Conservation (phyloP, 441 rosid species). For the Jatropha multifida region DNA sequence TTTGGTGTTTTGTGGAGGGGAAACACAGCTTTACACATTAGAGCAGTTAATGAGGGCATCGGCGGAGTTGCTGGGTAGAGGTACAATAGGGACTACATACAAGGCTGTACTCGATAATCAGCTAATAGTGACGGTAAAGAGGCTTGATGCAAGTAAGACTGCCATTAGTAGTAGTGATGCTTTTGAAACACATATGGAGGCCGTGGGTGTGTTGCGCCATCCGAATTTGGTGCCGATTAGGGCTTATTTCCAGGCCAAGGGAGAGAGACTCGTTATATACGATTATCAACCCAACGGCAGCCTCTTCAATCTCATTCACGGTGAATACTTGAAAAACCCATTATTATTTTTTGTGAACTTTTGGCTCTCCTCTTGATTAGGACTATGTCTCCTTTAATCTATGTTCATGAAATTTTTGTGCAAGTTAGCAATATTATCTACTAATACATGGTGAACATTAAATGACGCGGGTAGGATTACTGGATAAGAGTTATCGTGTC, state of each 20-base stretch:
- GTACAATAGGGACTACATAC: slow-evolving; percentile 78
- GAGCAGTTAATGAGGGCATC: slow-evolving; percentile 95
- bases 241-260: slow-evolving; percentile 75
- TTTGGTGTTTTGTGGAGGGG: slow-evolving; percentile 69
- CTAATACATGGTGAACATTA: background rate
- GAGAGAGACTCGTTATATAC: slow-evolving; percentile 74
- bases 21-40: slow-evolving; percentile 57
- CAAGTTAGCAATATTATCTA: background rate
- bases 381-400: background rate
- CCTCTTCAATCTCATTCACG: slow-evolving; percentile 75
- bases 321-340: slow-evolving; percentile 27
- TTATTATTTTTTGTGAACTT: background rate
- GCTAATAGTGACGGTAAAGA: slow-evolving; percentile 78
- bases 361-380: background rate
- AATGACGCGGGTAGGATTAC: background rate
- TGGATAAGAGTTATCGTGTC: background rate
- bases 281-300: slow-evolving; percentile 94
- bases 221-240: slow-evolving; percentile 80
- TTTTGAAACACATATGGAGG: slow-evolving; percentile 80
- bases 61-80: slow-evolving; percentile 87
- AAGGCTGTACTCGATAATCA: slow-evolving; percentile 85
- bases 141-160: slow-evolving; percentile 67
- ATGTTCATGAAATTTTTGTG: background rate
- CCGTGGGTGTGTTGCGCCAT: slow-evolving; percentile 76
- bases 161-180: slow-evolving; percentile 52